Evolutionary conservation across 2,329 filamentous ascomycete genomes (phyloP).

Genomic region (Aureobasidium sp.): DNA sequence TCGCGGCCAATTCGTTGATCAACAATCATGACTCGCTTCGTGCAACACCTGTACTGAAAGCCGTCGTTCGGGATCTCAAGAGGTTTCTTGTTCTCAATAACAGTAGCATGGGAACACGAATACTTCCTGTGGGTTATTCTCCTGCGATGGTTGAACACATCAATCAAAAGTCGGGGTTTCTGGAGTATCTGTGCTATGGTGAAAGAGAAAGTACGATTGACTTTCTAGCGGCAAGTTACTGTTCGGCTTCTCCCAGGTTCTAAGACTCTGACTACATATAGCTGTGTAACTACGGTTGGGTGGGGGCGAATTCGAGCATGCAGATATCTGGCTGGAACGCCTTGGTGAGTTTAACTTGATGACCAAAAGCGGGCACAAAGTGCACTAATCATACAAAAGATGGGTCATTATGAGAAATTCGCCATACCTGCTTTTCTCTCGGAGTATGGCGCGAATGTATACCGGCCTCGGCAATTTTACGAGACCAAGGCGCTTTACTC

Average conservation of each 20-base stretch:
- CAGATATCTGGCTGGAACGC: neutral
- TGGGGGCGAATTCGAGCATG: neutral
- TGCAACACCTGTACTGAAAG: constrained; percentile 17
- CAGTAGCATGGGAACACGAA: constrained; percentile 12
- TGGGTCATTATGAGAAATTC: constrained; percentile 4
- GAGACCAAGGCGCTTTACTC: constrained; percentile 17
- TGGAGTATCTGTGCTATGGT: constrained; percentile 16
- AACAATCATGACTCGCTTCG: constrained; percentile 7
- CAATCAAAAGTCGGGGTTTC: neutral
- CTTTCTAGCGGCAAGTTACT: constrained; percentile 15
- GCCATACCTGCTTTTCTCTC: constrained; percentile 15
- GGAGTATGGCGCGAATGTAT: constrained; percentile 14
- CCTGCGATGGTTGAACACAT: constrained; percentile 1
- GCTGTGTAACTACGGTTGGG: neutral
- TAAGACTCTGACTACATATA: neutral
- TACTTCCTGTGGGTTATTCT: constrained; percentile 19
- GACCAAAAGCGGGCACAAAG: neutral
- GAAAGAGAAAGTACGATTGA: constrained; percentile 6
- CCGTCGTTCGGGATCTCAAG: constrained; percentile 20
- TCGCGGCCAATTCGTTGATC: constrained; percentile 15
- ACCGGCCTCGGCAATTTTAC: constrained; percentile 7
- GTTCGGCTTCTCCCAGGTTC: neutral
- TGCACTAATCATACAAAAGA: neutral
- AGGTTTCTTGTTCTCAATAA: constrained; percentile 16
- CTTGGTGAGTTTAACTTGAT: neutral